Evolutionary conservation across 345 rosid species (phyloP).

Genomic region (Populus pruinosa): DNA sequence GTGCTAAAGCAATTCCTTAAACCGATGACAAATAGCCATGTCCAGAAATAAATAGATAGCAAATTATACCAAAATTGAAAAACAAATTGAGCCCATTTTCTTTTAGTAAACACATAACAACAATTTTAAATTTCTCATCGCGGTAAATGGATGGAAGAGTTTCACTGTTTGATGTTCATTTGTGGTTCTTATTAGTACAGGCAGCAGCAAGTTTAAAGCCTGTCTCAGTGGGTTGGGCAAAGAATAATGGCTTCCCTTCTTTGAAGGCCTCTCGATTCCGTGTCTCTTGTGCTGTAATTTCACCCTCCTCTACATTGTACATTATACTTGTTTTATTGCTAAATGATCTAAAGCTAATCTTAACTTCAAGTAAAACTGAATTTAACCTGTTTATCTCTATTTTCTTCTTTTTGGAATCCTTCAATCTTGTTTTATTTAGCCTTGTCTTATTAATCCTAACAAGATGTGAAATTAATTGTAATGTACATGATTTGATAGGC

Average conservation of each 20-base stretch:
- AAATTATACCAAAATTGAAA: neutral
- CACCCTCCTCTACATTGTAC: too few relatives aligned
- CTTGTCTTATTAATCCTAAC: too few relatives aligned
- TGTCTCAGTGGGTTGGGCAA: slow-evolving; percentile 29
- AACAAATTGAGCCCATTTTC: neutral
- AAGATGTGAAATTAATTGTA: neutral
- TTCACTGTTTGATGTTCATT: too few relatives aligned
- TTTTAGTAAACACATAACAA: too few relatives aligned
- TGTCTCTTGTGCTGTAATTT: slow-evolving; percentile 18
- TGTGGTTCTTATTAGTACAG: slow-evolving; percentile 17
- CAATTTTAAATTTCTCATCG: too few relatives aligned
- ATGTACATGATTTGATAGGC: slow-evolving; percentile 8
- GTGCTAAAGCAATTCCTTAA: too few relatives aligned
- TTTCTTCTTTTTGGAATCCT: too few relatives aligned
- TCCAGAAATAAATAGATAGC: neutral
- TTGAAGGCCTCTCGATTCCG: slow-evolving; percentile 14
- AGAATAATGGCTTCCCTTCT: slow-evolving; percentile 22
- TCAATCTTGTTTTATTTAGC: too few relatives aligned
- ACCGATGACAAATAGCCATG: too few relatives aligned
- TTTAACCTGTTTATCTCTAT: too few relatives aligned
- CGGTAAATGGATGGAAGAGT: too few relatives aligned
- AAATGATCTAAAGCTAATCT: neutral
- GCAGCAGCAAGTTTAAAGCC: slow-evolving; percentile 18
- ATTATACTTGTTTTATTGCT: neutral
- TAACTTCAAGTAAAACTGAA: too few relatives aligned